Evolutionary conservation across 2,329 filamentous ascomycete species (phyloP).

Genomic region (Incumbomyces delicatus): DNA sequence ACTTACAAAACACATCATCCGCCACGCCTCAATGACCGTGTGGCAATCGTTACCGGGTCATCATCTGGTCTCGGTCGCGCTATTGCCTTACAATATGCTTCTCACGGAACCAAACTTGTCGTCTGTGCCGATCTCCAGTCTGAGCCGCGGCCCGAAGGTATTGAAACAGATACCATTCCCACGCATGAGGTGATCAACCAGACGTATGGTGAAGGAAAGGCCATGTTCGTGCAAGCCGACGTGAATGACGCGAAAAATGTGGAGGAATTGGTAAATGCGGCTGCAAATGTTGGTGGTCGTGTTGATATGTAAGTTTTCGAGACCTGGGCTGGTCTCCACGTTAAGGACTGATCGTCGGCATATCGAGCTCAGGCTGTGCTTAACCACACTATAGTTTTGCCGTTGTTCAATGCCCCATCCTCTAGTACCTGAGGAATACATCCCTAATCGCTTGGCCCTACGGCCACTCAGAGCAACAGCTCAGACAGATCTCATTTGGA

Average conservation of each 20-base stretch:
- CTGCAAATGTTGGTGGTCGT: conserved; percentile 30
- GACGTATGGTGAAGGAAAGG: conserved; percentile 19
- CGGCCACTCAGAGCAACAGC: too few species aligned
- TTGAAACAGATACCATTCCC: conserved; percentile 10
- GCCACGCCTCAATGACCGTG: conserved; percentile 40
- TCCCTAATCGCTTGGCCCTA: too few species aligned
- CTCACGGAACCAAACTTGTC: conserved; percentile 61
- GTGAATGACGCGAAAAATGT: conserved; percentile 31
- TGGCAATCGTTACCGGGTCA: conserved; percentile 69
- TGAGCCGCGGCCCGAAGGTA: conserved; percentile 10
- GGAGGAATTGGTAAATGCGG: conserved; percentile 27
- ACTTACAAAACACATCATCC: background rate
- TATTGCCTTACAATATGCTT: conserved; percentile 57
- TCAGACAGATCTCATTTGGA: too few species aligned
- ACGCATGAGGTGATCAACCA: conserved; percentile 3
- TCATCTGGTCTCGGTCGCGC: conserved; percentile 73
- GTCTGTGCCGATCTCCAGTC: conserved; percentile 39
- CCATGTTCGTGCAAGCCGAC: conserved; percentile 37
- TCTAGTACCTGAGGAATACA: too few species aligned
- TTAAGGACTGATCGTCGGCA: background rate
- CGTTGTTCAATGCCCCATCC: too few species aligned
- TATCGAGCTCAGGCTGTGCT: too few species aligned
- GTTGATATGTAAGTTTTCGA: conserved; percentile 33
- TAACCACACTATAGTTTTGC: too few species aligned
- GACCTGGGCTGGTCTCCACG: background rate